phyloP scores from a whole-genome alignment of 2,329 filamentous ascomycete genomes.

The Colletotrichum sp. region DNA sequence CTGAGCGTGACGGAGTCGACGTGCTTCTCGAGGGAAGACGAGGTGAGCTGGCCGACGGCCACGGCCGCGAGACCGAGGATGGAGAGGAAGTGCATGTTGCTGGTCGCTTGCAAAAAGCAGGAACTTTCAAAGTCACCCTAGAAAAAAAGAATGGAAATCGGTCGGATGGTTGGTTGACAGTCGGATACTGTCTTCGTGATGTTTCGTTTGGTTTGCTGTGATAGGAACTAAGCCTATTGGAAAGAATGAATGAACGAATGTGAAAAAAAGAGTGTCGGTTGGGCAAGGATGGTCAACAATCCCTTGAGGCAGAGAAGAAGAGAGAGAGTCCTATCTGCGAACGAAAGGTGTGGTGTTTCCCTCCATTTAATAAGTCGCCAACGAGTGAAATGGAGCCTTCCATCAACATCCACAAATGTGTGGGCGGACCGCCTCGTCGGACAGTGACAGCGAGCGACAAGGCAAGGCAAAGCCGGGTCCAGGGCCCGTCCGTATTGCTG shows the following conservation, averaged over 20 bases:
- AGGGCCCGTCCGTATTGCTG: background rate
- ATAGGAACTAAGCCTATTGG: background rate
- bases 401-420: conserved; percentile 1
- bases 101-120: background rate
- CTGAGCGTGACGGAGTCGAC: conserved; percentile 52
- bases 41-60: conserved; percentile 22
- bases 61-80: conserved; percentile 11
- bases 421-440: background rate
- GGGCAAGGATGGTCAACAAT: conserved; percentile 21
- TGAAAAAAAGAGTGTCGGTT: conserved; percentile 13
- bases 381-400: background rate
- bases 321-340: background rate
- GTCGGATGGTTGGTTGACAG: background rate
- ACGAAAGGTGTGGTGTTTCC: background rate
- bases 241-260: conserved; percentile 14
- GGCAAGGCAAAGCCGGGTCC: background rate
- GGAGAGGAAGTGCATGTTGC: background rate
- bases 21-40: conserved; percentile 31
- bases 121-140: conserved; percentile 7
- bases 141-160: conserved; percentile 2
- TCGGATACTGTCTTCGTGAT: background rate
- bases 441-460: background rate
- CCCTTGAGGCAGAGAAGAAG: conserved; percentile 8
- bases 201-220: background rate
- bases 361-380: conserved; percentile 3